Evolutionary conservation across 2,329 filamentous ascomycete species (phyloP).

Genomic region (Botrytis deweyae): DNA sequence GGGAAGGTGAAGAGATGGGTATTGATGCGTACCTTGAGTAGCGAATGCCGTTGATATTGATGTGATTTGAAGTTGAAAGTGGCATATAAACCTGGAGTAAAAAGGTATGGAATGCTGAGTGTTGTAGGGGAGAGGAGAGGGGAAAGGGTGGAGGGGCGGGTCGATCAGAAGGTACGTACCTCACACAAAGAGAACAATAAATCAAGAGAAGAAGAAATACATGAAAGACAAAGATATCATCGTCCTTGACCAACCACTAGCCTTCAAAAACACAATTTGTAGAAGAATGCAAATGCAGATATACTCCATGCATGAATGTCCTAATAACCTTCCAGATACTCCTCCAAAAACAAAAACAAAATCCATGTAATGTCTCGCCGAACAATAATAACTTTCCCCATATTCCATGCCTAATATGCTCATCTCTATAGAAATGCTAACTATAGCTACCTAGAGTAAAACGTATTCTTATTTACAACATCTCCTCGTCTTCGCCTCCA

Average conservation of each 20-base stretch:
- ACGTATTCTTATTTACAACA: slow-evolving; percentile 38
- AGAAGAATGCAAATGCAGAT: slow-evolving; percentile 30
- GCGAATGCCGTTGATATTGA: not conserved
- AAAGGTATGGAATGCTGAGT: not conserved
- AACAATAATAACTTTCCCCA: slow-evolving; percentile 18
- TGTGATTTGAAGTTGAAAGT: not conserved
- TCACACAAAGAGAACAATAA: slow-evolving; percentile 25
- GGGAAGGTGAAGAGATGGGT: not conserved
- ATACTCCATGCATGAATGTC: slow-evolving; percentile 12
- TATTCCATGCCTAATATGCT: slow-evolving; percentile 16
- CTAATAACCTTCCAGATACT: slow-evolving; percentile 2
- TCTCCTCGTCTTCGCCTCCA: slow-evolving; percentile 38
- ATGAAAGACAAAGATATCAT: slow-evolving; percentile 22
- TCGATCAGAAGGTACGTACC: slow-evolving; percentile 34
- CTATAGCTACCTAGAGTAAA: slow-evolving; percentile 31
- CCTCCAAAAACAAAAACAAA: slow-evolving; percentile 5
- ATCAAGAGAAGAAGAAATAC: slow-evolving; percentile 19
- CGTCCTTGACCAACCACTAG: slow-evolving; percentile 24
- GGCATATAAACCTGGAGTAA: not conserved
- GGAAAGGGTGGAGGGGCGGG: slow-evolving; percentile 1
- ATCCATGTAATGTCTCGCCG: slow-evolving; percentile 8
- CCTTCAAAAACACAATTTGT: slow-evolving; percentile 27
- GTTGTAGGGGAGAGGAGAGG: not conserved
- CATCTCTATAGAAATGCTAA: slow-evolving; percentile 29
- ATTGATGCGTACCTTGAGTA: slow-evolving; percentile 28